phyloP scores from a whole-genome alignment of 345 rosid genomes.

The Xanthoceras sorbifolium region DNA sequence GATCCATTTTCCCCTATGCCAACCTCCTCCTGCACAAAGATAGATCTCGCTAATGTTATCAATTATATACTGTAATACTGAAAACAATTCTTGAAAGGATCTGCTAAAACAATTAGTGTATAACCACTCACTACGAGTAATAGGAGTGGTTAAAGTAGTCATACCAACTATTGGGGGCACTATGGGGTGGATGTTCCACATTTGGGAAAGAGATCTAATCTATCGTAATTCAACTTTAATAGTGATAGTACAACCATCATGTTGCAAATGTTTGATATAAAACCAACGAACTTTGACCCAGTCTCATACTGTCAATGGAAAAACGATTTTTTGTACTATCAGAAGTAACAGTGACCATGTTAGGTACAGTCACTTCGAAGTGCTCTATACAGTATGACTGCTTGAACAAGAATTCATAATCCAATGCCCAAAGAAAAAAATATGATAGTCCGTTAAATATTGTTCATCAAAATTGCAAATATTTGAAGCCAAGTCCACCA shows the following conservation, averaged over 20 bases:
- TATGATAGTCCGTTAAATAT: background rate
- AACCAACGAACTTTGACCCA: no score
- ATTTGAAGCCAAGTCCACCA: background rate
- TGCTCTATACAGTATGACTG: background rate
- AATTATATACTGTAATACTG: constrained; percentile 6
- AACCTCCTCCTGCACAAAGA: constrained; percentile 60
- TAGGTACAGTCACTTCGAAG: background rate
- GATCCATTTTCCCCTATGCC: constrained; percentile 72
- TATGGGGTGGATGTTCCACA: background rate
- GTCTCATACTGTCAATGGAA: no score
- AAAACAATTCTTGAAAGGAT: background rate
- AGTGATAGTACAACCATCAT: background rate
- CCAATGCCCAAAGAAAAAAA: background rate
- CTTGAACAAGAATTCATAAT: background rate
- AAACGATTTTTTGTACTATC: background rate
- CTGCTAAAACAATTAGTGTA: background rate
- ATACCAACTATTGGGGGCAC: background rate
- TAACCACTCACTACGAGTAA: background rate
- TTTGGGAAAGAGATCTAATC: background rate
- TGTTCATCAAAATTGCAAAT: background rate
- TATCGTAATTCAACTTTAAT: background rate
- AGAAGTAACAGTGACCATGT: background rate
- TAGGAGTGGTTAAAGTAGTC: background rate
- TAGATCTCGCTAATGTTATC: constrained; percentile 3
- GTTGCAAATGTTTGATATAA: background rate